phyloP scores from a whole-genome alignment of 257 asterid species.

The Knoxia roxburghii region DNA sequence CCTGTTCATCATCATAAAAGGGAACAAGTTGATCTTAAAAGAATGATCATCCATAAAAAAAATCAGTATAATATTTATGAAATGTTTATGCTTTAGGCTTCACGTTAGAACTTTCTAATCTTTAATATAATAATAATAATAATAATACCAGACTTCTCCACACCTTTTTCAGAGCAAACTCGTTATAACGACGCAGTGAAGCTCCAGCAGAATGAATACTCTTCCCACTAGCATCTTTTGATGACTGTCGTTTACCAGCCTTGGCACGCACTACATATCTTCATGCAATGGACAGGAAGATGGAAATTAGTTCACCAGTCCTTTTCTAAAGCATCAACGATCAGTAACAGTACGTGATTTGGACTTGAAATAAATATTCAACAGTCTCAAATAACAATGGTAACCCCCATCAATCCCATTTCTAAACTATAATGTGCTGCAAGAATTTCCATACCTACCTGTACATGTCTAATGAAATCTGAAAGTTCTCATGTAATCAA shows the following conservation, averaged over 20 bases:
- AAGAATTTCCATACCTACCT: not conserved
- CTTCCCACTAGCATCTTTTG: slow-evolving; percentile 84
- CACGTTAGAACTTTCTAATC: not conserved
- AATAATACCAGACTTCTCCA: too few species aligned
- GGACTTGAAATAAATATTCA: not conserved
- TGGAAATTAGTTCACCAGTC: not conserved
- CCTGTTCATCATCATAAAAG: slow-evolving; percentile 44
- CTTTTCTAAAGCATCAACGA: not conserved
- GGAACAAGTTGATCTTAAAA: slow-evolving; percentile 18
- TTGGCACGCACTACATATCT: slow-evolving; percentile 97
- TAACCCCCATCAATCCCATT: too few species aligned
- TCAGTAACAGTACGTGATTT: not conserved
- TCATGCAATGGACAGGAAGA: slow-evolving; percentile 16
- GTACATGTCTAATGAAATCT: not conserved
- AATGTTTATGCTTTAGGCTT: not conserved
- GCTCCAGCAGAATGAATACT: slow-evolving; percentile 96
- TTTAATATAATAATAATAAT: slow-evolving; percentile 8
- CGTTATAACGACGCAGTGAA: slow-evolving; percentile 92
- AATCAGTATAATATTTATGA: not conserved
- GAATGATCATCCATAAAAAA: not conserved
- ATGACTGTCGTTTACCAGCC: slow-evolving; percentile 92
- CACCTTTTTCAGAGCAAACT: slow-evolving; percentile 88
- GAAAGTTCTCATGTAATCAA: not conserved
- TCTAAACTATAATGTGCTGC: not conserved
- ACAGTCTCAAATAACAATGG: not conserved